Evolutionary conservation across 2,329 filamentous ascomycete species (phyloP), one percentile per base, ranked within the genome.

Genomic region (Ascomycota sp.): DNA sequence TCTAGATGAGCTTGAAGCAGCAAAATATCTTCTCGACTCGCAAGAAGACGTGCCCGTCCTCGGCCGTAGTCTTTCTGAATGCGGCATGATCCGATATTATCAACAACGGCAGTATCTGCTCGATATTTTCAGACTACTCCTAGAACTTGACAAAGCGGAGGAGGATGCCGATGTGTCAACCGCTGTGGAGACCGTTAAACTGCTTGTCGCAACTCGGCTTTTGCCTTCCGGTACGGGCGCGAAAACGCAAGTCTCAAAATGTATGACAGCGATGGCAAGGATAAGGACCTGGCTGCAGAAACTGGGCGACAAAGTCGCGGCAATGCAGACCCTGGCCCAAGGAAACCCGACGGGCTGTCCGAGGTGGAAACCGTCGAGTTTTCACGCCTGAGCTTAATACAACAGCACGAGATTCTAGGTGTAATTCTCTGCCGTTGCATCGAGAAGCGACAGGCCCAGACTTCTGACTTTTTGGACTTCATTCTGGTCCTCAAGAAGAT

Each of bases 371-470:
- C 75, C 4, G 66, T 92, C 36, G 75, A 85, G 40, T 79, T 80
- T 43, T 80, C 92, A 42, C 71, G 76, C 27, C 59, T 69, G 39
- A 91, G 81, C 43, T 63, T 98, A 30, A 70, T 76, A 15, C 75
- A 81, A 43, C 86, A 98, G 50, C 91, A 98, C 46, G 86, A 98
- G 47, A 70, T 78, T 11, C 59, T 99, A 11, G 75, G 76, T 9
- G 66, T 82, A n/a, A 77, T 93, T 31, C 56, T 91, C 30, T 74
- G 72, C 36, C 73, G 78, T 35, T 67, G 89, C 32, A 68, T 93
- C 36, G 81, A 85, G 42, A 75, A 71, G 38, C 69, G 73, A 31
- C 75, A 78, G 40, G 75, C 74, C 3, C 68, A 65, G 27, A 55
- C 69, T 5, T 61, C 71, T 23, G 82, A 94, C 45, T 85, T 93